Conservation (phyloP, 768 basidiomycete species). For the Exsudoporus frostii region DNA sequence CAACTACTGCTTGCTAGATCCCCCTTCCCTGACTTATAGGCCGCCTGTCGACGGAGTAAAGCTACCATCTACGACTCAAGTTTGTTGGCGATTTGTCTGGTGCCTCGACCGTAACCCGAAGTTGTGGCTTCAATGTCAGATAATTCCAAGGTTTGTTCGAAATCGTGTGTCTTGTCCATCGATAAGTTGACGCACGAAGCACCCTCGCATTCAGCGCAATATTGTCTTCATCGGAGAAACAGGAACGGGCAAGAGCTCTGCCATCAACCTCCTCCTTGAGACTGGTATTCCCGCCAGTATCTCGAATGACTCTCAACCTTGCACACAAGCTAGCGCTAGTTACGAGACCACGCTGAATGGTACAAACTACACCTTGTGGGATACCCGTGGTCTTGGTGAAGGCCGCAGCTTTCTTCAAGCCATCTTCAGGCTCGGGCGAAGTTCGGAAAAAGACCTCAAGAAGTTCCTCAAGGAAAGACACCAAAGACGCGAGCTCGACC, state of each 20-base stretch:
- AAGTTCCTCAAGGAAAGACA: constrained; percentile 21
- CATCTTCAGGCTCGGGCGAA: constrained; percentile 5
- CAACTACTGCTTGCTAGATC: background rate
- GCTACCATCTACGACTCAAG: background rate
- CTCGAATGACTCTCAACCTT: constrained; percentile 12
- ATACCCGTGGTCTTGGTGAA: constrained; percentile 39
- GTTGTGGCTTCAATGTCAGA: background rate
- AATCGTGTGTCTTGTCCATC: background rate
- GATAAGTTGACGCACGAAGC: background rate
- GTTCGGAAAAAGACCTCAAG: constrained; percentile 18
- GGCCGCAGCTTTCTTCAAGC: constrained; percentile 11
- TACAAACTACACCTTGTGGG: constrained; percentile 26
- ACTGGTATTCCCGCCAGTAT: background rate
- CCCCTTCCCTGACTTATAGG: background rate
- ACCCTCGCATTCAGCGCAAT: constrained; percentile 4
- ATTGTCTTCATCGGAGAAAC: constrained; percentile 25
- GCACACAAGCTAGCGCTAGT: constrained; percentile 9
- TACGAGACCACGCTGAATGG: constrained; percentile 7
- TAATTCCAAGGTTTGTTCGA: constrained; percentile 10
- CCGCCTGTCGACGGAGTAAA: background rate
- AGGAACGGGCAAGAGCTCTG: constrained; percentile 27
- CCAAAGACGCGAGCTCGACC: constrained; percentile 30
- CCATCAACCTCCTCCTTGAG: constrained; percentile 24
- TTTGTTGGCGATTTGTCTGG: background rate
- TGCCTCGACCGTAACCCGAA: background rate